These are phyloP conservation scores for Pichia sp. DNA, from an alignment of 1,139 yeast species.

Conservation along the genomic window DNA sequence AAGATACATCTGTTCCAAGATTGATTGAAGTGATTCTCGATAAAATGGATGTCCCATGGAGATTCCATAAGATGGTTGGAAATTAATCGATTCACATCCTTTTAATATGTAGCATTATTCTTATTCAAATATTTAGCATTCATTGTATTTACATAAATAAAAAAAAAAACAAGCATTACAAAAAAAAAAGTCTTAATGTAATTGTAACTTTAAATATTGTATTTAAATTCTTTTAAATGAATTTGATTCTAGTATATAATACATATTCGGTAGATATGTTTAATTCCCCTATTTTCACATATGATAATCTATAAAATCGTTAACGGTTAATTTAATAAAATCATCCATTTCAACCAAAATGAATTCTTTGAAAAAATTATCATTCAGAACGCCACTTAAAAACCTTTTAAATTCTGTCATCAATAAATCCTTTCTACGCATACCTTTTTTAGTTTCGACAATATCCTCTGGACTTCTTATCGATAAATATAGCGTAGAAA, in stretches of 20 bases:
- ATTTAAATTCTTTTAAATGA: not conserved
- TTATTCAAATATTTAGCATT: too few relatives aligned
- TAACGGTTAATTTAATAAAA: slow-evolving; percentile 27
- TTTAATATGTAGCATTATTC: too few relatives aligned
- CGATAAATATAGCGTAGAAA: slow-evolving; percentile 17
- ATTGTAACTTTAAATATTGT: too few relatives aligned
- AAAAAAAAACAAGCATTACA: too few relatives aligned
- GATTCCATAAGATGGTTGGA: slow-evolving; percentile 34
- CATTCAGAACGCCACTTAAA: slow-evolving; percentile 23
- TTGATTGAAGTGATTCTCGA: slow-evolving; percentile 55
- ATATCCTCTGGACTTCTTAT: slow-evolving; percentile 16
- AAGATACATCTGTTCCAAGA: slow-evolving; percentile 31
- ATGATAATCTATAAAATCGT: slow-evolving; percentile 28
- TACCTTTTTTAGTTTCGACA: slow-evolving; percentile 15
- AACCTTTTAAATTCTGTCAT: slow-evolving; percentile 25
- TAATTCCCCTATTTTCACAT: slow-evolving; percentile 13
- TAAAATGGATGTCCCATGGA: slow-evolving; percentile 56
- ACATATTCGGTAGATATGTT: too few relatives aligned
- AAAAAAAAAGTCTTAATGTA: too few relatives aligned
- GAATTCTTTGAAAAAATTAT: slow-evolving; percentile 21
- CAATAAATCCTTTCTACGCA: slow-evolving; percentile 21
- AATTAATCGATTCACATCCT: slow-evolving; percentile 2
- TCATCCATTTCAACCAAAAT: slow-evolving; percentile 26
- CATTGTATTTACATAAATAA: too few relatives aligned
- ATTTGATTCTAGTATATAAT: too few relatives aligned